Base-by-base conservation (phyloP, 805 yeast species). In the Metschnikowia santaceciliae region DNA sequence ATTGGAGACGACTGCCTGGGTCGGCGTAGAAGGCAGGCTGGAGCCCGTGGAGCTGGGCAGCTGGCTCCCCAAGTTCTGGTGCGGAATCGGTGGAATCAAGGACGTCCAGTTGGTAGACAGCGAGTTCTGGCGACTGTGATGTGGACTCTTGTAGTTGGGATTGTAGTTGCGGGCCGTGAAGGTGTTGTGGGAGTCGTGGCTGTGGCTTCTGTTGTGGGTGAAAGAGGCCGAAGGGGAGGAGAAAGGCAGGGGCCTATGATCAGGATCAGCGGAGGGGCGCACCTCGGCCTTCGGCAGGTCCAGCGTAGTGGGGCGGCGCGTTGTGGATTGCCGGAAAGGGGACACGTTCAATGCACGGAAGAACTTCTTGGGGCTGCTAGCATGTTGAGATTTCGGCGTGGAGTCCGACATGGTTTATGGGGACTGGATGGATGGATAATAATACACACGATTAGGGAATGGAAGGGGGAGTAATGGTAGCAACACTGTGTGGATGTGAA, bases 1-100 rank as follows among this genome's bases (percentile, higher is more conserved):
- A 17, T 20, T 42, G 41, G 11, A 23, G 20, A 6, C 8, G n/a
- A 26, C 30, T 3, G 17, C 33, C 47, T 22, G 40, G 13, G 33
- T 7, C 15, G 41, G 47, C 10, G 47, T 36, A 15, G 33, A 15
- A 34, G 48, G 42, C 48, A 17, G 13, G 32, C 43, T 46, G 3
- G 39, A 36, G 34, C 40, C 47, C 8, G 47, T 11, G 6, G 13
- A 20, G 17, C 41, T 35, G 7, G 33, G 32, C 32, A 23, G 32
- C 8, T 34, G 32, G 13, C 20, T 15, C 5, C 17, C 42, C 49
- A 43, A 30, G 26, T 33, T 15, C 17, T 10, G 40, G 20, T 49
- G n/a, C n/a, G 60, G 60, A 19, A 67, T 53, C 13, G 73, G 74
- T n/a, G 74, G 73, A 19, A 69, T 69, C 37, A 69, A 57, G 11